Base-by-base conservation (phyloP, 306 rosid genomes). In the Rubus idaeus region DNA sequence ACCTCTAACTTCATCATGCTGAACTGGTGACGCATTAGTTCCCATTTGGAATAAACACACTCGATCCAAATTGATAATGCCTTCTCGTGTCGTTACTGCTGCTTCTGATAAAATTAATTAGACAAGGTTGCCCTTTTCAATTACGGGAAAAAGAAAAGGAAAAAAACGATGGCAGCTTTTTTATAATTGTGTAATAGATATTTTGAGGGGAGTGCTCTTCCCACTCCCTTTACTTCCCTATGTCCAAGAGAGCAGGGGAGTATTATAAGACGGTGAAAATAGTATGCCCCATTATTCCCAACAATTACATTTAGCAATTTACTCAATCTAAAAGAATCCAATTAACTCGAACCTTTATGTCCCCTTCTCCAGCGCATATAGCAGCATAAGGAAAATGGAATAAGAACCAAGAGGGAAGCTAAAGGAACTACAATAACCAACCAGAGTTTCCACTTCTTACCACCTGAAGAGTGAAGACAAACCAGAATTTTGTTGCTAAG, bases 371-470 rank as follows among this genome's bases (percentile, higher is more conserved):
- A n/a, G 61, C 18, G 57, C 16, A 16, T 10, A 46, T 18, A 74
- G 12, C 57, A 23, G 17, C 3, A 60, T 14, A 60, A 8, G 6
- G 18, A 61, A 21, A 35, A 45, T 47, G 47, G 37, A 30, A 61
- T 47, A 62, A 75, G 39, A 75, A 64, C 12, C 65, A 37, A 51
- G 37, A 50, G 23, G 6, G 12, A 66, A 51, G 79, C 63, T 42
- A 66, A 26, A 8, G 53, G 66, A 52, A 17, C 30, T 4, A 2
- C 10, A 39, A 20, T 14, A 66, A 66, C 66, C 79, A 76, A 20
- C 73, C 63, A 39, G 18, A 76, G 0, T 23, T 53, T 52, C 79
- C 64, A 21, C n/a, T 65, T 76, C 41, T 52, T 52, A 52, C 42
- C 51, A 75, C 18, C 79, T 76, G 61, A 8, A 58, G 35, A 26